Percentiles rank a stretch among this genome's conserved stretches.
Evolutionary conservation across 2,329 filamentous ascomycete genomes (phyloP).

Genomic region (Exophiala spinifera): DNA sequence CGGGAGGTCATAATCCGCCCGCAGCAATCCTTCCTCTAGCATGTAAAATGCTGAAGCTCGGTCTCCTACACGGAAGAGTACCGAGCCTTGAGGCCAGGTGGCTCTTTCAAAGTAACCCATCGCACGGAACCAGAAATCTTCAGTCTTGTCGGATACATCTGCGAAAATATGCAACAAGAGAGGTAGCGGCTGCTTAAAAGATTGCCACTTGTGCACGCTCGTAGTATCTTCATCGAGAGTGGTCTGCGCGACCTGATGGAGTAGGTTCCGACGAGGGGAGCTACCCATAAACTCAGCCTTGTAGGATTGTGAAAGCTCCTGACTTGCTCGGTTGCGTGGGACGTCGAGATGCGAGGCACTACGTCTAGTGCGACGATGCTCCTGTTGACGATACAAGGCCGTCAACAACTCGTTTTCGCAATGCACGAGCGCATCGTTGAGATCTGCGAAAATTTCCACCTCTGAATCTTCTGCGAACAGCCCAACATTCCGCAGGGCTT

Average conservation of each 20-base stretch:
- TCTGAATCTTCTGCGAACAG: slow-evolving; percentile 70
- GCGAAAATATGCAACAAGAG: slow-evolving; percentile 96
- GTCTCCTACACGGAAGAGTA: slow-evolving; percentile 77
- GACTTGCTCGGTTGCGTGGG: slow-evolving; percentile 15
- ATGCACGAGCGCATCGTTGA: slow-evolving; percentile 89
- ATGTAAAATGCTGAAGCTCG: slow-evolving; percentile 81
- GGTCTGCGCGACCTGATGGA: slow-evolving; percentile 73
- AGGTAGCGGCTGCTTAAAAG: slow-evolving; percentile 84
- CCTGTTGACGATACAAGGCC: slow-evolving; percentile 69
- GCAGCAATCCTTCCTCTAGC: slow-evolving; percentile 80
- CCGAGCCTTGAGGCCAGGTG: slow-evolving; percentile 64
- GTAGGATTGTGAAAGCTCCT: slow-evolving; percentile 27
- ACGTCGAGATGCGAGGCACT: slow-evolving; percentile 26
- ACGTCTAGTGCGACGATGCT: slow-evolving; percentile 38
- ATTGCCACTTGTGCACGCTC: slow-evolving; percentile 68
- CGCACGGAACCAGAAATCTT: slow-evolving; percentile 91
- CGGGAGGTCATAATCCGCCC: slow-evolving; percentile 85
- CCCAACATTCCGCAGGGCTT: slow-evolving; percentile 77
- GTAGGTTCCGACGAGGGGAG: slow-evolving; percentile 75
- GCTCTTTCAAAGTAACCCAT: slow-evolving; percentile 70
- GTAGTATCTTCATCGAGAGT: slow-evolving; percentile 65
- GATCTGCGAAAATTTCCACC: slow-evolving; percentile 77
- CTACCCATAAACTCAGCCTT: slow-evolving; percentile 57
- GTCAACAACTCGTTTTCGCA: slow-evolving; percentile 93
- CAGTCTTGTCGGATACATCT: slow-evolving; percentile 76